Evolutionary conservation across 2,329 filamentous ascomycete species (phyloP).

Genomic region (Colletotrichum sidae): DNA sequence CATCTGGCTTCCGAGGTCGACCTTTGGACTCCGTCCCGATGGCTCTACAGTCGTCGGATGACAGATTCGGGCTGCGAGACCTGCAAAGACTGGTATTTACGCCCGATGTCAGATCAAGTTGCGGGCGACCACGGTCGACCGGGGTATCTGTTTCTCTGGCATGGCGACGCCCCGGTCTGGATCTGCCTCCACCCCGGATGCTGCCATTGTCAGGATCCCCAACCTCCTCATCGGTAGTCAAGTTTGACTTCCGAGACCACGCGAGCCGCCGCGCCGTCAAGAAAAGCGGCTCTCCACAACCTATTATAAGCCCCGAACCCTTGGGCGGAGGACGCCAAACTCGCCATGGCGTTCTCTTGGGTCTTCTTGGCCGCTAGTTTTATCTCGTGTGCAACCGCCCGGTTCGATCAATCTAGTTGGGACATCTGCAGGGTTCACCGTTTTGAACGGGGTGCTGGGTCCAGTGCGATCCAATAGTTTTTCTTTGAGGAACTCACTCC

Average conservation of each 20-base stretch:
- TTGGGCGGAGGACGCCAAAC: constrained; percentile 11
- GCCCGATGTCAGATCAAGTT: constrained; percentile 17
- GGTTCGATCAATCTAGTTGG: constrained; percentile 9
- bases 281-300: constrained; percentile 23
- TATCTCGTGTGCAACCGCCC: constrained; percentile 15
- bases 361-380: constrained; percentile 4
- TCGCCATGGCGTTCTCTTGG: constrained; percentile 27
- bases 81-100: neutral
- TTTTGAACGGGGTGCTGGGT: neutral
- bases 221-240: constrained; percentile 37
- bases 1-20: neutral
- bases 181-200: constrained; percentile 7
- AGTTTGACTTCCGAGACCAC: constrained; percentile 37
- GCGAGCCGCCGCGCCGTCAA: constrained; percentile 33
- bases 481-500: too few species aligned
- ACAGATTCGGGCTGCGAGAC: neutral
- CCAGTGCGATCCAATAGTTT: too few species aligned
- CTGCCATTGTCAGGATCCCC: neutral
- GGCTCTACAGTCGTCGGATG: neutral
- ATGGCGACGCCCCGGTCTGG: constrained; percentile 9
- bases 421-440: constrained; percentile 12
- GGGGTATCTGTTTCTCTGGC: too few species aligned
- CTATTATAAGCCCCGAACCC: constrained; percentile 11
- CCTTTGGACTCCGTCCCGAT: neutral
- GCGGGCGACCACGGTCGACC: neutral